These are phyloP conservation scores for Tetrahymena malaccensis DNA, from an alignment of 73 alveolate genomes.

Conservation along the genomic window DNA sequence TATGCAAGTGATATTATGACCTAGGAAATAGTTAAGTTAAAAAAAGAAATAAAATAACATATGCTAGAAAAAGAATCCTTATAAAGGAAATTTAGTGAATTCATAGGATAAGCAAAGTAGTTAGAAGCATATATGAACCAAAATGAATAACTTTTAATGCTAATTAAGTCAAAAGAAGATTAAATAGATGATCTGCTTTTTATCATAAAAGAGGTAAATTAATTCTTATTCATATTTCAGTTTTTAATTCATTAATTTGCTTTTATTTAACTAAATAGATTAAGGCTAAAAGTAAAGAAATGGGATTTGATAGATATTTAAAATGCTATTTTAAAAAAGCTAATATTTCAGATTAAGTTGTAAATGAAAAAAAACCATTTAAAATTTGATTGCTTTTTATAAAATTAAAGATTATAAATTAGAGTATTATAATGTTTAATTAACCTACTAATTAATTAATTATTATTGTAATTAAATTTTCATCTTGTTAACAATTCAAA, in stretches of 20 bases:
- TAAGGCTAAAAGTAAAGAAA: not conserved
- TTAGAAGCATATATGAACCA: not conserved
- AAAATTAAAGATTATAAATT: no score
- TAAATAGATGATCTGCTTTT: not conserved
- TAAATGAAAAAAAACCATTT: not conserved
- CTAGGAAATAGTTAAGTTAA: not conserved
- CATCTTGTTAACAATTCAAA: no score
- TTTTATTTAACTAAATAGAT: not conserved
- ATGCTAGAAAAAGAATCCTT: not conserved
- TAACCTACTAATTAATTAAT: no score
- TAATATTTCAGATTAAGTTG: not conserved
- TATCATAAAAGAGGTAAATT: not conserved
- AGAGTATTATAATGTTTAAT: no score
- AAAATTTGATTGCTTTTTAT: not conserved
- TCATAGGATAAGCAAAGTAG: not conserved
- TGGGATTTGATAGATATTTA: not conserved
- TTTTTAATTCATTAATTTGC: not conserved
- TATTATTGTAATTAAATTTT: no score
- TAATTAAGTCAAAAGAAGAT: not conserved
- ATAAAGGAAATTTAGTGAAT: not conserved
- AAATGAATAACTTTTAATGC: not conserved
- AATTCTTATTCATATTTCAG: not conserved
- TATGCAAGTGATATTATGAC: not conserved
- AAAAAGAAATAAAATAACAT: not conserved
- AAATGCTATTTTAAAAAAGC: not conserved